Evolutionary conservation across 164 flowering plant species (phyloP).

Genomic region (Akebia trifoliata): DNA sequence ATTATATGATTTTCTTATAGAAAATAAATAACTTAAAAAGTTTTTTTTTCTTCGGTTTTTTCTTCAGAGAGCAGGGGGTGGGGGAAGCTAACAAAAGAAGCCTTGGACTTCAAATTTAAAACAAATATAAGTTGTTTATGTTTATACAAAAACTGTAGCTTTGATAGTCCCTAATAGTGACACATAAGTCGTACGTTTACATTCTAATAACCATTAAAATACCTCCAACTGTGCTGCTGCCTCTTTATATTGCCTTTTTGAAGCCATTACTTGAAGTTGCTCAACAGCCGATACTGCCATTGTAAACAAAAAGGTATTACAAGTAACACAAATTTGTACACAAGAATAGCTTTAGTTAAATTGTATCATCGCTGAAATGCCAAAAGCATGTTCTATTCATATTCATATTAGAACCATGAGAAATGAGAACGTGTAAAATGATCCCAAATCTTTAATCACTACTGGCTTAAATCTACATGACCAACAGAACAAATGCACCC

Average conservation of each 20-base stretch:
- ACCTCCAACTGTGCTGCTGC: slow-evolving; percentile 99
- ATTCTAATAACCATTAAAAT: too few relatives aligned
- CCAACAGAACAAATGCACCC: not conserved
- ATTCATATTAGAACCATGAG: not conserved
- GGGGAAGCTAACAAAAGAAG: too few relatives aligned
- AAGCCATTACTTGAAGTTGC: slow-evolving; percentile 96
- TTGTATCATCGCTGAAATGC: not conserved
- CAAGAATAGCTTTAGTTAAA: not conserved
- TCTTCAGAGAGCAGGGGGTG: too few relatives aligned
- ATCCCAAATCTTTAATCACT: not conserved
- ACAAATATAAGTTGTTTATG: too few relatives aligned
- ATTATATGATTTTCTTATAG: too few relatives aligned
- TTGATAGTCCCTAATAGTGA: too few relatives aligned
- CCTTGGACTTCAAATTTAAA: too few relatives aligned
- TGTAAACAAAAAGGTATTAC: slow-evolving; percentile 1
- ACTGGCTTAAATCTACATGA: not conserved
- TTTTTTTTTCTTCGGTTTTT: too few relatives aligned
- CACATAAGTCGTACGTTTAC: too few relatives aligned
- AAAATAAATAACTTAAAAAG: too few relatives aligned
- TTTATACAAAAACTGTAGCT: too few relatives aligned
- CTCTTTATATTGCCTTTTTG: slow-evolving; percentile 93
- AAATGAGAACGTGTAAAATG: not conserved
- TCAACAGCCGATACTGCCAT: slow-evolving; percentile 93
- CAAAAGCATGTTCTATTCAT: not conserved
- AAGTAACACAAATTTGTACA: slow-evolving; percentile 4